Percentiles rank a stretch among this genome's conserved stretches.
Evolutionary conservation across 805 yeast species (phyloP).

Genomic region (Metschnikowia sp.): DNA sequence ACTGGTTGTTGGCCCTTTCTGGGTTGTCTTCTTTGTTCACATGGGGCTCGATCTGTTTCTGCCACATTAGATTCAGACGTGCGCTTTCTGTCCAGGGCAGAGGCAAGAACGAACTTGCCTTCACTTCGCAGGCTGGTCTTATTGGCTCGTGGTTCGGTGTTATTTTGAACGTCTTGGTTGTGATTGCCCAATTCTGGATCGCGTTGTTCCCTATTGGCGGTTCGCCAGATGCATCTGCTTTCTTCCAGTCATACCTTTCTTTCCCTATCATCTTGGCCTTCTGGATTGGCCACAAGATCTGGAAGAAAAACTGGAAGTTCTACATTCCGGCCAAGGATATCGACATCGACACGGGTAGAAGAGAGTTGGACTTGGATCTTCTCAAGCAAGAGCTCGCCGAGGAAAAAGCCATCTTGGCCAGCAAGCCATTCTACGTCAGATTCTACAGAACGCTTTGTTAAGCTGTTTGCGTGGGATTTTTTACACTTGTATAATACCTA

Average conservation of each 20-base stretch:
- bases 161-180: conserved; percentile 45
- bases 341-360: conserved; percentile 37
- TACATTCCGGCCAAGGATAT: conserved; percentile 31
- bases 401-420: conserved; percentile 48
- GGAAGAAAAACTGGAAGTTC: conserved; percentile 36
- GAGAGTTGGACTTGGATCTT: conserved; percentile 37
- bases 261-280: conserved; percentile 58
- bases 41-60: conserved; percentile 25
- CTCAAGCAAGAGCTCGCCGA: conserved; percentile 48
- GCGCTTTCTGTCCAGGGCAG: conserved; percentile 24
- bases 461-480: not conserved
- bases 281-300: conserved; percentile 56
- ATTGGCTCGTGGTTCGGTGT: conserved; percentile 54
- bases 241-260: conserved; percentile 67
- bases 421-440: conserved; percentile 48
- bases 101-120: conserved; percentile 46
- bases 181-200: conserved; percentile 64
- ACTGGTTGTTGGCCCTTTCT: conserved; percentile 28
- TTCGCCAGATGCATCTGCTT: conserved; percentile 23
- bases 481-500: too few relatives aligned
- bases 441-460: conserved; percentile 56
- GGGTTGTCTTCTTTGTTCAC: conserved; percentile 27
- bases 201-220: conserved; percentile 57
- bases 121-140: conserved; percentile 48
- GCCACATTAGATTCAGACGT: conserved; percentile 27